A percentile compares a stretch with the other conserved stretches of the same genome.
Conservation (phyloP, 257 asterid species). For the Capsicum chinense region DNA sequence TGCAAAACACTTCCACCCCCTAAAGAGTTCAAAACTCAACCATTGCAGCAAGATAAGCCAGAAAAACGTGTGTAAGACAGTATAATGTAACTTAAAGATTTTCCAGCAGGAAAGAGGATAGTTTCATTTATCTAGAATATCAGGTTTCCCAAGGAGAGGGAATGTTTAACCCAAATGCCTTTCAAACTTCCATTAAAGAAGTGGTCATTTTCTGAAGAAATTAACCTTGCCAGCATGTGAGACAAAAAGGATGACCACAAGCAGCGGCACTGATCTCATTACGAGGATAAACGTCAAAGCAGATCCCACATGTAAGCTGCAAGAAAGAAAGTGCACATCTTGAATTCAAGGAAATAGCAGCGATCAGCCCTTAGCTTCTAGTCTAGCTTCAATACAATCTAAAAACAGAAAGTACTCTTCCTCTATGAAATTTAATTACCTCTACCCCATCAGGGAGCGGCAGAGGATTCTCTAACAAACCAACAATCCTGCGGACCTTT, state of each 20-base stretch:
- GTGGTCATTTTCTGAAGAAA: neutral
- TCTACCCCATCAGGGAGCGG: slow-evolving; percentile 69
- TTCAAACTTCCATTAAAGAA: slow-evolving; percentile 22
- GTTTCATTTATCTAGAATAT: neutral
- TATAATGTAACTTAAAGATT: neutral
- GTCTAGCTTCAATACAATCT: slow-evolving; percentile 7
- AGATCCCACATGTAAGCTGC: slow-evolving; percentile 97
- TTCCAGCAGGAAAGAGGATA: neutral
- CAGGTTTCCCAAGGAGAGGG: slow-evolving; percentile 13
- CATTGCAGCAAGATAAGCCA: neutral
- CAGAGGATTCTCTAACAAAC: slow-evolving; percentile 70
- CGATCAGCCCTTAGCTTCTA: neutral
- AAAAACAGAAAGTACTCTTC: slow-evolving; percentile 14
- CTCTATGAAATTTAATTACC: slow-evolving; percentile 47
- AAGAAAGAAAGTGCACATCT: slow-evolving; percentile 24
- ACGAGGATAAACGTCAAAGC: slow-evolving; percentile 71
- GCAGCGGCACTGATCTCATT: slow-evolving; percentile 70
- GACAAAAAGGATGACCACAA: slow-evolving; percentile 92
- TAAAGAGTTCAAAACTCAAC: neutral
- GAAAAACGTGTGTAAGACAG: neutral
- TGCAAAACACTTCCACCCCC: neutral
- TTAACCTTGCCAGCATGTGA: slow-evolving; percentile 84
- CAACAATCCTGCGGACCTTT: slow-evolving; percentile 81
- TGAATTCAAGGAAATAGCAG: slow-evolving; percentile 21
- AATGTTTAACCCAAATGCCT: neutral